Evolutionary conservation across 2,329 filamentous ascomycete species (phyloP).

Genomic region (Lecanosticta acicola): DNA sequence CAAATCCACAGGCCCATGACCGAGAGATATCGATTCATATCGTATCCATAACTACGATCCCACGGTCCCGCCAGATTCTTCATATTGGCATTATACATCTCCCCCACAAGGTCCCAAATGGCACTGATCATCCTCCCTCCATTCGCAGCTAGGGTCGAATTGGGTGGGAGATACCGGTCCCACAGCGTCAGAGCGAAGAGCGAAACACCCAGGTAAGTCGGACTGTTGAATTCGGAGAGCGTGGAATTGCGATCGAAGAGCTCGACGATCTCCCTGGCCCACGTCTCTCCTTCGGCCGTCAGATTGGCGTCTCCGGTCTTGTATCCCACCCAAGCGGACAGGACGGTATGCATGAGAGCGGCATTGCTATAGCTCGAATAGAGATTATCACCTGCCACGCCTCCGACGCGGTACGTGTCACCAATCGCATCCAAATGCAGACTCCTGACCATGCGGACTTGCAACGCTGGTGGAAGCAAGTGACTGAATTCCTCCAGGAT

Average conservation of each 20-base stretch:
- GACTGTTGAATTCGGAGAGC: slow-evolving; percentile 58
- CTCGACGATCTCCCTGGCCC: slow-evolving; percentile 52
- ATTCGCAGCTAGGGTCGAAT: slow-evolving; percentile 50
- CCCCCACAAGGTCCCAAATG: slow-evolving; percentile 47
- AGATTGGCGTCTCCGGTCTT: slow-evolving; percentile 53
- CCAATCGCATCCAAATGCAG: slow-evolving; percentile 53
- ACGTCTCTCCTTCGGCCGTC: slow-evolving; percentile 52
- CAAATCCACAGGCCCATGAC: slow-evolving; percentile 56
- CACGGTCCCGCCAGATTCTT: slow-evolving; percentile 60
- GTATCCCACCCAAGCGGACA: slow-evolving; percentile 54
- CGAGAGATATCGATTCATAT: slow-evolving; percentile 58
- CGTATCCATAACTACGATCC: slow-evolving; percentile 59
- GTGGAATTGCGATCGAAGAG: slow-evolving; percentile 54
- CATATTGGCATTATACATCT: slow-evolving; percentile 55
- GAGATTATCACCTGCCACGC: slow-evolving; percentile 55
- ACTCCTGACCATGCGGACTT: slow-evolving; percentile 47
- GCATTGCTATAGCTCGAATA: slow-evolving; percentile 59
- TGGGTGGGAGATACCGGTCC: slow-evolving; percentile 53
- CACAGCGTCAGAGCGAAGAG: slow-evolving; percentile 55
- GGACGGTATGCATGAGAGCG: slow-evolving; percentile 58
- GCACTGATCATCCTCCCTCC: slow-evolving; percentile 50
- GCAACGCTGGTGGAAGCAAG: slow-evolving; percentile 39
- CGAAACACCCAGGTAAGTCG: slow-evolving; percentile 59
- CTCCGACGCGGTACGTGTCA: slow-evolving; percentile 57
- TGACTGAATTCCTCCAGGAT: slow-evolving; percentile 54